Conservation (phyloP, 352 stramenopile species). For the Paralagenidium karlingii region DNA sequence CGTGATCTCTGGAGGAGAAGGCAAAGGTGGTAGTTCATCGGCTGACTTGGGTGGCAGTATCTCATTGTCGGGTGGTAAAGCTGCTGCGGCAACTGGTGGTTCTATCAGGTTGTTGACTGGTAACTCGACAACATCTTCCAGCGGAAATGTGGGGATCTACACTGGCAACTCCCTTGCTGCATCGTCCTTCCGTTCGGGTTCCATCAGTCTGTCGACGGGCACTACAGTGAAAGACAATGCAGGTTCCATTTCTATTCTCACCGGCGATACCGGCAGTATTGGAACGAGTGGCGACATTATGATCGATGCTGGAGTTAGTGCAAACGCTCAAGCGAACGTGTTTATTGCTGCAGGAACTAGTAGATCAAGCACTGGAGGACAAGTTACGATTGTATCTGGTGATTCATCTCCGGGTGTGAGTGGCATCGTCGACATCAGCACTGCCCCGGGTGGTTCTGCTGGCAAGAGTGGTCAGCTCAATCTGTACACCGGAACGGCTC, state of each 20-base stretch:
- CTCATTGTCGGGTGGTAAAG: slow-evolving; percentile 27
- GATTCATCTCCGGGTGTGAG: slow-evolving; percentile 27
- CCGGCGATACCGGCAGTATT: slow-evolving; percentile 20
- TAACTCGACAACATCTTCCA: slow-evolving; percentile 41
- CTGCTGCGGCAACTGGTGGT: slow-evolving; percentile 34
- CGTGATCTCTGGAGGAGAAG: slow-evolving; percentile 42
- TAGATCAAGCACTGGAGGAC: slow-evolving; percentile 27
- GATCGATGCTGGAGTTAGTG: slow-evolving; percentile 26
- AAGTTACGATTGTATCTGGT: slow-evolving; percentile 28
- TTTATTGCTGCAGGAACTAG: slow-evolving; percentile 34
- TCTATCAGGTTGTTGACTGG: slow-evolving; percentile 31
- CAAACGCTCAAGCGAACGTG: slow-evolving; percentile 29
- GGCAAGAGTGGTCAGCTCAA: slow-evolving; percentile 37
- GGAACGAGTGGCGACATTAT: slow-evolving; percentile 44
- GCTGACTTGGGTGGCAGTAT: slow-evolving; percentile 38
- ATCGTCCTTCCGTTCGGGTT: slow-evolving; percentile 22
- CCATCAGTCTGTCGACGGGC: slow-evolving; percentile 27
- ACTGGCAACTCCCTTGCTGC: slow-evolving; percentile 32
- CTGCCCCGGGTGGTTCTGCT: slow-evolving; percentile 27
- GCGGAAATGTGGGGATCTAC: slow-evolving; percentile 38
- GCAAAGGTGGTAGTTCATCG: slow-evolving; percentile 22
- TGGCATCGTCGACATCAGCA: slow-evolving; percentile 46
- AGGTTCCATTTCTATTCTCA: slow-evolving; percentile 22
- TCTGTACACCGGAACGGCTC: slow-evolving; percentile 29
- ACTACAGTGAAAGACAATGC: slow-evolving; percentile 23